A percentile compares a stretch with the other conserved stretches of the same genome.
Conservation (phyloP, 139 green algal species). For the Chlorella sp. region DNA sequence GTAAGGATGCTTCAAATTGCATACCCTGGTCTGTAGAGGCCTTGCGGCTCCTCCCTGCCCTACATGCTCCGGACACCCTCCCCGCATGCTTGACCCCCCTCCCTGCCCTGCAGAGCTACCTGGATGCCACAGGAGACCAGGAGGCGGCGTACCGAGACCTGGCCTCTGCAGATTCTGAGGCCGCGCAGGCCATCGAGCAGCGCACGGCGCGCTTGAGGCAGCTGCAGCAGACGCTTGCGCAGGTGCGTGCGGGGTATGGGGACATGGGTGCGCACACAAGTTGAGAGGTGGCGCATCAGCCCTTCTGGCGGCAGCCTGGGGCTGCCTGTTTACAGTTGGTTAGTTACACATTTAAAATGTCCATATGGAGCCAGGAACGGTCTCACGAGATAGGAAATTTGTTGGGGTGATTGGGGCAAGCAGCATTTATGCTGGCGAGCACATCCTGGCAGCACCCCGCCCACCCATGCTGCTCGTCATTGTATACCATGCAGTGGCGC, state of each 20-base stretch:
- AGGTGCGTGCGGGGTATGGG: not conserved
- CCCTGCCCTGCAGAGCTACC: not conserved
- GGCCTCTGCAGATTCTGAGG: not conserved
- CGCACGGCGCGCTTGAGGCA: conserved; percentile 17
- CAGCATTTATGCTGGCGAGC: not conserved
- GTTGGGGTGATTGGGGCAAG: too few relatives aligned
- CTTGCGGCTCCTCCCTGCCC: not conserved
- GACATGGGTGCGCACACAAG: too few relatives aligned
- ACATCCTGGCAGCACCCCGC: not conserved
- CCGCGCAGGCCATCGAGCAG: not conserved
- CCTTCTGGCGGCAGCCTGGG: not conserved
- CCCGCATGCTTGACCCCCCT: not conserved
- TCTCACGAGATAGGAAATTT: too few relatives aligned
- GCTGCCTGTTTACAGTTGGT: not conserved
- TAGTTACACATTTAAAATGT: too few relatives aligned
- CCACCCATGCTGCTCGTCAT: not conserved
- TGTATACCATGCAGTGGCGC: conserved; percentile 10
- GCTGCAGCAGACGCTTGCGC: conserved; percentile 26
- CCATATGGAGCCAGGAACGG: too few relatives aligned
- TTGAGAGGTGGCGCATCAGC: too few relatives aligned
- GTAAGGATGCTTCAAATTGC: not conserved
- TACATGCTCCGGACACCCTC: not conserved
- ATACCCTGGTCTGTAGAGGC: not conserved
- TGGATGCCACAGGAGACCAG: conserved; percentile 13
- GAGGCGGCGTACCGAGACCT: not conserved